Base-by-base conservation (phyloP, 352 stramenopile genomes). In the Phytophthora pini region DNA sequence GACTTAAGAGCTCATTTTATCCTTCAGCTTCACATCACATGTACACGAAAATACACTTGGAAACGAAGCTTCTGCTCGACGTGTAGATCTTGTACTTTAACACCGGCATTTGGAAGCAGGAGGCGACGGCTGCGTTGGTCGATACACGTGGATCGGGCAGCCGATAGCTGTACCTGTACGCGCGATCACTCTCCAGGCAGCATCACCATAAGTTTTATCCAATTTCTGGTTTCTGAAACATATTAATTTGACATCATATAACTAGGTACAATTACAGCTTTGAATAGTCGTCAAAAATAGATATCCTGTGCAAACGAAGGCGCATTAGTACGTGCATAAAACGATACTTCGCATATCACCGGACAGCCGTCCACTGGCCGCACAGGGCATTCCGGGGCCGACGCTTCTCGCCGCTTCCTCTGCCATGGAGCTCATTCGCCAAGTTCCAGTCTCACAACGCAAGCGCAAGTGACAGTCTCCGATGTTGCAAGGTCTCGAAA, bases 351-450 rank as follows among this genome's bases (percentile, higher is more conserved):
- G 40, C 34, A 24, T 56, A 54, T 65, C 61, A 53, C 17, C 55
- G 20, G 40, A 44, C 63, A 34, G 31, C 31, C 31, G 31, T 34
- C 31, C 31, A 61, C 48, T 29, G 41, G n/a, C 41, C 47, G 40
- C 4, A 49, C 55, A 48, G 36, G 32, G 44, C 48, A 51, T 70
- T 65, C 50, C 55, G 9, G 43, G 47, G 17, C 46, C 12, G 38
- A 20, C 45, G 45, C 46, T 45, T 58, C 54, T 55, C 39, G 58
- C 12, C 32, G 22, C 24, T 55, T 44, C 50, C 64, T 72, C 65
- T 70, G 54, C 59, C 53, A 65, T 69, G 47, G 55, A 54, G 56
- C 63, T 52, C 65, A 73, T 73, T 73, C 54, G 13, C 49, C 65
- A 74, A 74, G 41, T 65, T 69, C 43, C 48, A 43, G 27, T 51